These are phyloP conservation scores for Podila horticola DNA, from an alignment of 192 early-diverging fungal genomes.

Conservation along the genomic window DNA sequence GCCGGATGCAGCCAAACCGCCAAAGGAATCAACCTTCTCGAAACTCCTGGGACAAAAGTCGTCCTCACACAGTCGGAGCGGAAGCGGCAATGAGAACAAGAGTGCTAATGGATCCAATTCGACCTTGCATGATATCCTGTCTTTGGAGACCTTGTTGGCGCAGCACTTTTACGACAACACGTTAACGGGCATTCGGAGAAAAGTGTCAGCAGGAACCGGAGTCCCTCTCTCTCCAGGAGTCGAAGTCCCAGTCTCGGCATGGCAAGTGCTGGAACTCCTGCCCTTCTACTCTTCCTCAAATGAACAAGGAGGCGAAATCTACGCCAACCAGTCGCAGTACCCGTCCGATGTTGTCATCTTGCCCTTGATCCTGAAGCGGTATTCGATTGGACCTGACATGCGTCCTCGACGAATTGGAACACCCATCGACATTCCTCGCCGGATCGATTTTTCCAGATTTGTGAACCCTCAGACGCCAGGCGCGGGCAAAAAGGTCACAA, in stretches of 20 bases:
- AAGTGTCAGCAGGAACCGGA: slow-evolving; percentile 47
- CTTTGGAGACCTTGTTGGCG: slow-evolving; percentile 65
- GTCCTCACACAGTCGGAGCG: slow-evolving; percentile 10
- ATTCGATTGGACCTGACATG: slow-evolving; percentile 56
- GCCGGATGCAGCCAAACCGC: slow-evolving; percentile 1
- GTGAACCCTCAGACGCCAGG: slow-evolving; percentile 54
- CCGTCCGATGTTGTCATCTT: slow-evolving; percentile 69
- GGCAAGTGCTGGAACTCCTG: slow-evolving; percentile 74
- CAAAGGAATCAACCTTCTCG: slow-evolving; percentile 19
- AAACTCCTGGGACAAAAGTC: slow-evolving; percentile 19
- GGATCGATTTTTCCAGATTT: slow-evolving; percentile 60
- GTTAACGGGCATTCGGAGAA: slow-evolving; percentile 61
- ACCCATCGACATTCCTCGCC: slow-evolving; percentile 62
- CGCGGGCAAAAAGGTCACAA: not conserved
- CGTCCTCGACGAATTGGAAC: slow-evolving; percentile 54
- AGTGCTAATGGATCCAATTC: not conserved
- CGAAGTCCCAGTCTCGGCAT: slow-evolving; percentile 70
- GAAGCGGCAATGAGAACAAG: not conserved
- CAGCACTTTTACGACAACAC: slow-evolving; percentile 74
- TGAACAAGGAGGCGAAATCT: slow-evolving; percentile 65
- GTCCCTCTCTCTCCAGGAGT: slow-evolving; percentile 36
- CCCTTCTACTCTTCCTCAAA: slow-evolving; percentile 78
- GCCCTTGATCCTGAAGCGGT: slow-evolving; percentile 77
- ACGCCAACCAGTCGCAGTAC: slow-evolving; percentile 59
- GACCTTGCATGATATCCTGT: slow-evolving; percentile 35